Percentiles rank a stretch among this genome's conserved stretches.
phyloP scores from a whole-genome alignment of 805 yeast species.

The Wickerhamomyces mucosus region DNA sequence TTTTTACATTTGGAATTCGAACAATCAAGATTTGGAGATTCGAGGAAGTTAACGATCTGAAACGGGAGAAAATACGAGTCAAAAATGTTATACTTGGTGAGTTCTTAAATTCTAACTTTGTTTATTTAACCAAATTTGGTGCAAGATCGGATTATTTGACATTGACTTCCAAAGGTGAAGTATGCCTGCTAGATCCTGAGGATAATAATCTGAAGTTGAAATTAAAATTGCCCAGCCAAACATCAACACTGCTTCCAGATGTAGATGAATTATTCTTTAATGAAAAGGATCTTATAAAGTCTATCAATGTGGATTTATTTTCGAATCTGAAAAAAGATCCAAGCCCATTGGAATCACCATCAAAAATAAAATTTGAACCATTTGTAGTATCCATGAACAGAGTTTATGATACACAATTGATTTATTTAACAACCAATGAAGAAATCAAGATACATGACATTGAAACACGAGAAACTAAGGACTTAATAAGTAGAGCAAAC shows the following conservation, averaged over 20 bases:
- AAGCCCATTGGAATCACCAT: conserved; percentile 20
- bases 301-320: not conserved
- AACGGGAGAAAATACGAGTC: conserved; percentile 36
- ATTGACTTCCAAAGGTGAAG: conserved; percentile 18
- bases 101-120: conserved; percentile 40
- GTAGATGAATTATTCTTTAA: not conserved
- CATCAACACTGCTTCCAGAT: conserved; percentile 1
- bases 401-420: conserved; percentile 17
- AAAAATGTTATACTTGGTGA: conserved; percentile 48
- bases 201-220: conserved; percentile 10
- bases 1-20: conserved; percentile 53
- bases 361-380: conserved; percentile 15
- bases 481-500: conserved; percentile 16
- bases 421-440: conserved; percentile 28
- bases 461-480: conserved; percentile 3
- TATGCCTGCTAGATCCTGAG: conserved; percentile 12
- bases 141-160: conserved; percentile 14
- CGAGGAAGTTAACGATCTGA: conserved; percentile 16
- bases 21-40: conserved; percentile 55
- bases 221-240: conserved; percentile 1
- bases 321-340: not conserved
- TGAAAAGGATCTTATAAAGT: too few relatives aligned
- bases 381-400: conserved; percentile 17
- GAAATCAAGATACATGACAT: conserved; percentile 25
- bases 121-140: conserved; percentile 17